Base-by-base conservation (phyloP, 371 early-diverging fungal genomes). In the Zopfochytrium polystomum region DNA sequence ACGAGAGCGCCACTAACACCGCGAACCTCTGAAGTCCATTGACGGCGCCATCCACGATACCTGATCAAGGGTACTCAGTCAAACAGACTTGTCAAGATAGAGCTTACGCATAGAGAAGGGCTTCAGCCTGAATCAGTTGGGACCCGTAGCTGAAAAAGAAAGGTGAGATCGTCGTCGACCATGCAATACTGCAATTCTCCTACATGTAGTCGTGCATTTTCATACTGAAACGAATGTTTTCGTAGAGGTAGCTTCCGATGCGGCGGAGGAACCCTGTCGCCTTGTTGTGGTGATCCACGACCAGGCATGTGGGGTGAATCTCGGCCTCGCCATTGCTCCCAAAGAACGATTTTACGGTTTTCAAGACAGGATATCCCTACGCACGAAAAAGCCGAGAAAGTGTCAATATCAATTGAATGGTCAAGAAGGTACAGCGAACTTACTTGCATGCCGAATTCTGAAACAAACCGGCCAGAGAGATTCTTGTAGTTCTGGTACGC, bases 371-470 rank as follows among this genome's bases (percentile, higher is more conserved):
- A 45, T 38, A 66, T 5, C 50, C 66, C n/a, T n/a, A n/a, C 53
- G 27, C 4, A 30, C 32, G 26, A 22, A 51, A 4, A 4, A 51
- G 29, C 11, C 6, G 11, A 3, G n/a, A n/a, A n/a, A n/a, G n/a
- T n/a, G n/a, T n/a, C n/a, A n/a, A n/a, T n/a, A n/a, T n/a, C n/a
- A n/a, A n/a, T n/a, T n/a, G n/a, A n/a, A n/a, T n/a, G n/a, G n/a
- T n/a, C n/a, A n/a, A n/a, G n/a, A n/a, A n/a, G n/a, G n/a, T n/a
- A n/a, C n/a, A n/a, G n/a, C n/a, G n/a, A n/a, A n/a, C n/a, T n/a
- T n/a, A n/a, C n/a, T 62, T 72, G 66, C 66, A 68, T 68, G 43
- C 72, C 72, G 50, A 66, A 72, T 45, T 72, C 72, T 13, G 66
- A 65, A 5, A 66, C 58, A 32, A 68, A 72, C 1, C 68, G 62